phyloP scores from a whole-genome alignment of 306 rosid genomes.

The Begonia masoniana region DNA sequence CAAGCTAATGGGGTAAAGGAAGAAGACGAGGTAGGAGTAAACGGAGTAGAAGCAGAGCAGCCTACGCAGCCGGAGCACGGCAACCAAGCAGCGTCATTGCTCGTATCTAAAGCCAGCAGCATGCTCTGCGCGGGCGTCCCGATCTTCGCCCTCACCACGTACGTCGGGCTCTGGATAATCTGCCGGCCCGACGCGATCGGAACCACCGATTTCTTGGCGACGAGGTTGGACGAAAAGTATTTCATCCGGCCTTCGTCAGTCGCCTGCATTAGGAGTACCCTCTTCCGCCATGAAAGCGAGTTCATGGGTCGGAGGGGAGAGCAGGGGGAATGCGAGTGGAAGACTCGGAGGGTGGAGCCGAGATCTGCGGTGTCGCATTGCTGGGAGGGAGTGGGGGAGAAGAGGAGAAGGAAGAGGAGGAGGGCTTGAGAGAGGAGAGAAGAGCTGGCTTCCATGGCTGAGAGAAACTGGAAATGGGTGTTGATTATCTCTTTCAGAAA shows the following conservation, averaged over 20 bases:
- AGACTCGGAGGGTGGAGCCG: constrained; percentile 50
- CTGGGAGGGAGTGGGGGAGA: constrained; percentile 14
- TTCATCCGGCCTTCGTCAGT: constrained; percentile 54
- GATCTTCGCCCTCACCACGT: constrained; percentile 50
- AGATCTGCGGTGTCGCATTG: constrained; percentile 27
- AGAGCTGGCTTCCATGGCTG: constrained; percentile 29
- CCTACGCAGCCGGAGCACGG: constrained; percentile 78
- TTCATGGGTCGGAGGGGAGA: constrained; percentile 57
- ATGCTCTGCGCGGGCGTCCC: constrained; percentile 79
- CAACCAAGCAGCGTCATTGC: constrained; percentile 81
- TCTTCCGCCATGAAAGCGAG: constrained; percentile 64
- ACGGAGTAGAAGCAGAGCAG: constrained; percentile 36
- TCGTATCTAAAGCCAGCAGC: constrained; percentile 75
- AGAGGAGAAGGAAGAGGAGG: constrained; percentile 8
- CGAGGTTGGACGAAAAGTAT: constrained; percentile 40
- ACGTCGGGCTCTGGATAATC: constrained; percentile 63
- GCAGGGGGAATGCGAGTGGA: constrained; percentile 55
- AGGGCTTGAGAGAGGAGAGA: constrained; percentile 4
- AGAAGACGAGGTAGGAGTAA: constrained; percentile 38
- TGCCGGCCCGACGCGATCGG: constrained; percentile 87
- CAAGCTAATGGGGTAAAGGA: constrained; percentile 35
- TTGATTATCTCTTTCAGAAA: too few relatives aligned
- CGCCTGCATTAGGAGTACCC: constrained; percentile 37
- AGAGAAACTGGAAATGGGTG: too few relatives aligned
- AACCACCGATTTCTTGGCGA: constrained; percentile 33